These are phyloP conservation scores for Boletus vinaceobasis DNA, from an alignment of 768 basidiomycete genomes.

Conservation along the genomic window DNA sequence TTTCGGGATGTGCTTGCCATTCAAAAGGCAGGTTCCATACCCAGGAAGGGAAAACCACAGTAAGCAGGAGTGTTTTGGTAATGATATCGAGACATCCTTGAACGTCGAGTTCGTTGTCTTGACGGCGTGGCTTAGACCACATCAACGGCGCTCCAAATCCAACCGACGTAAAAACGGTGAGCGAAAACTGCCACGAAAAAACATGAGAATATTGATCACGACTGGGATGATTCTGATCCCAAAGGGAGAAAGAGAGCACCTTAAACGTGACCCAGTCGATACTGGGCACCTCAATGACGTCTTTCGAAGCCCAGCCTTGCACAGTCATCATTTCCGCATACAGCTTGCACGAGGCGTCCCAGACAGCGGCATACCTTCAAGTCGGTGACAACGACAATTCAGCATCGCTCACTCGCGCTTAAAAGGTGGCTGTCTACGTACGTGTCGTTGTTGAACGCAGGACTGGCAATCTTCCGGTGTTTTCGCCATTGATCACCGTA, in stretches of 20 bases:
- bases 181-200: slow-evolving; percentile 9
- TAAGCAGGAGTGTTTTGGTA: background rate
- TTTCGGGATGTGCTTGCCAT: slow-evolving; percentile 1
- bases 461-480: slow-evolving; percentile 14
- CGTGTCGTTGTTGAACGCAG: slow-evolving; percentile 22
- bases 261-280: slow-evolving; percentile 11
- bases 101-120: slow-evolving; percentile 3
- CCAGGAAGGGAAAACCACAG: slow-evolving; percentile 11
- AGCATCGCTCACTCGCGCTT: background rate
- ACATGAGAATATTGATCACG: background rate
- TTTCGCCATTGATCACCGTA: slow-evolving; percentile 19
- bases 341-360: slow-evolving; percentile 9
- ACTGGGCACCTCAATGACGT: slow-evolving; percentile 8
- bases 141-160: slow-evolving; percentile 18
- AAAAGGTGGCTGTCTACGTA: background rate
- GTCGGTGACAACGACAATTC: background rate
- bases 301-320: slow-evolving; percentile 11
- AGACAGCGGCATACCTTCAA: slow-evolving; percentile 13
- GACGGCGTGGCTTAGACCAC: slow-evolving; percentile 5
- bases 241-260: background rate
- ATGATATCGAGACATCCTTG: slow-evolving; percentile 12
- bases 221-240: background rate
- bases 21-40: slow-evolving; percentile 19
- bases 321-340: slow-evolving; percentile 13
- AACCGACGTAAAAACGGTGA: slow-evolving; percentile 16